Conservation (phyloP, 2,329 filamentous ascomycete genomes). For the Calonectria pauciramosa region DNA sequence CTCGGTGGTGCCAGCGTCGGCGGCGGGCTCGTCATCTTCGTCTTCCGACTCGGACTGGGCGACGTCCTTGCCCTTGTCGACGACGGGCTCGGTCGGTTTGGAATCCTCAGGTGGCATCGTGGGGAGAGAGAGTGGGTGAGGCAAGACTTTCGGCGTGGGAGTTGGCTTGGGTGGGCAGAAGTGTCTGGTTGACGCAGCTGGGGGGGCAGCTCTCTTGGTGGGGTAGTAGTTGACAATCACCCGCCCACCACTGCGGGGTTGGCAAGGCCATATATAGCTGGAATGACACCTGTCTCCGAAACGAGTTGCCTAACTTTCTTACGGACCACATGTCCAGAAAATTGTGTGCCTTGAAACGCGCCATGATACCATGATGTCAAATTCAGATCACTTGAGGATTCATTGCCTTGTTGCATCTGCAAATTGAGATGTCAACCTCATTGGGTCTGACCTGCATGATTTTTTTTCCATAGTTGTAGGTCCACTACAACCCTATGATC, state of each 20-base stretch:
- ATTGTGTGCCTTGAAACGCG: background rate
- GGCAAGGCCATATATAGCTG: background rate
- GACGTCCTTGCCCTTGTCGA: conserved; percentile 63
- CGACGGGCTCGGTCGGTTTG: conserved; percentile 69
- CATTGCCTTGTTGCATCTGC: background rate
- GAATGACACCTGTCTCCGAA: background rate
- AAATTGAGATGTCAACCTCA: background rate
- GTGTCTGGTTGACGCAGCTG: background rate
- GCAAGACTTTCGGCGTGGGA: conserved; percentile 17
- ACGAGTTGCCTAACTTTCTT: background rate
- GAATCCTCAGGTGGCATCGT: conserved; percentile 71
- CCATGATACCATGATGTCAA: background rate
- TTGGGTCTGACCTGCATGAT: background rate
- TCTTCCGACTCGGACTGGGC: conserved; percentile 62
- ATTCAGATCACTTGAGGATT: background rate
- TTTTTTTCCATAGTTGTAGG: background rate
- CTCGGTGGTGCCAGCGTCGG: conserved; percentile 47
- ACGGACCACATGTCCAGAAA: background rate
- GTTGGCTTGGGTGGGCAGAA: conserved; percentile 20
- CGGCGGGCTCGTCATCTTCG: conserved; percentile 54
- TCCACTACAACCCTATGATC: background rate
- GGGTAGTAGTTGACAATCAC: conserved; percentile 34
- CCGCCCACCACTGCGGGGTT: conserved; percentile 26
- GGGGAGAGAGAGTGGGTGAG: conserved; percentile 5
- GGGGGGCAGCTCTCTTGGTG: conserved; percentile 40